Conservation (phyloP, 306 rosid genomes). For the Casuarina glauca region DNA sequence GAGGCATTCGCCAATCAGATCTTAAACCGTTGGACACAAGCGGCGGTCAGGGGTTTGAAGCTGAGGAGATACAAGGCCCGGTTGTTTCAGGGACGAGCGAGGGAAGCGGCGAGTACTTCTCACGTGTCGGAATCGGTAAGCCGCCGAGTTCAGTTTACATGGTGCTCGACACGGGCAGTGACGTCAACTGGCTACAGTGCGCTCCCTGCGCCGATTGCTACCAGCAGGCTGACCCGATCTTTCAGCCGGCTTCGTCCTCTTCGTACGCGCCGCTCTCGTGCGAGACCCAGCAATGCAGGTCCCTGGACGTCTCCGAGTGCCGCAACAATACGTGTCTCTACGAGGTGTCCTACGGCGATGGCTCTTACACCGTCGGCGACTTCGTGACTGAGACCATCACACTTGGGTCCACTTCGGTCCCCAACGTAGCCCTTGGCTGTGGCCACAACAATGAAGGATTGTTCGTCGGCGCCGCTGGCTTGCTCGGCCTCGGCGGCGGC, state of each 20-base stretch:
- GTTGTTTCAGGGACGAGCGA: slow-evolving; percentile 80
- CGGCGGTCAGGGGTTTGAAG: slow-evolving; percentile 6
- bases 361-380: slow-evolving; percentile 86
- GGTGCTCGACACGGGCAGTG: slow-evolving; percentile 95
- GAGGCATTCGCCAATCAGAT: slow-evolving; percentile 41
- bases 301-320: slow-evolving; percentile 74
- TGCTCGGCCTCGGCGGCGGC: slow-evolving; percentile 92
- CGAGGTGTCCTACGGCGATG: slow-evolving; percentile 91
- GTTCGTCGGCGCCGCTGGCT: slow-evolving; percentile 83
- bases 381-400: slow-evolving; percentile 74
- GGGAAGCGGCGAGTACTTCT: slow-evolving; percentile 97
- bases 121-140: slow-evolving; percentile 76
- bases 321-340: slow-evolving; percentile 77
- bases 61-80: slow-evolving; percentile 46
- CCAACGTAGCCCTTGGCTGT: slow-evolving; percentile 66
- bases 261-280: slow-evolving; percentile 62
- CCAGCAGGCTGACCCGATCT: slow-evolving; percentile 83
- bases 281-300: slow-evolving; percentile 52
- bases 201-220: slow-evolving; percentile 90
- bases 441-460: slow-evolving; percentile 87
- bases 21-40: slow-evolving; percentile 35
- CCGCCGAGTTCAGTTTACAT: slow-evolving; percentile 68
- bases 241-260: slow-evolving; percentile 60
- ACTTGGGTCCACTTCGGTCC: slow-evolving; percentile 44
- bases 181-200: slow-evolving; percentile 93